A percentile compares a stretch with the other conserved stretches of the same genome.
Conservation (phyloP, 331 rosid species). For the Quercus tomentella region DNA sequence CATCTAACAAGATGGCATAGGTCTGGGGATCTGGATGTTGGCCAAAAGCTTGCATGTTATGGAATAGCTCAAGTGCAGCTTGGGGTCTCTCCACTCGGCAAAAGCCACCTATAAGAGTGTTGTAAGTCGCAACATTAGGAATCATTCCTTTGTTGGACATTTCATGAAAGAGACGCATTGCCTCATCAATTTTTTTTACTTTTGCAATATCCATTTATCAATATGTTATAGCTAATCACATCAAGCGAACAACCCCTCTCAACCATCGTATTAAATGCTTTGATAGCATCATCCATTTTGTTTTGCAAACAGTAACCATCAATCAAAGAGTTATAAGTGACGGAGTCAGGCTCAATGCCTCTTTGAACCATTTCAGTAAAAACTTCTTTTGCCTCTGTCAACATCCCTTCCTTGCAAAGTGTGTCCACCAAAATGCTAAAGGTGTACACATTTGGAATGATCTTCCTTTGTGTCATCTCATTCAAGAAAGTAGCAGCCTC, state of each 20-base stretch:
- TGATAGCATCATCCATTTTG: background rate
- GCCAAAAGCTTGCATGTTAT: background rate
- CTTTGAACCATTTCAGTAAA: background rate
- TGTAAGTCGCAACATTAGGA: background rate
- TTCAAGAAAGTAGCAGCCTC: background rate
- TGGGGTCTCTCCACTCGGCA: background rate
- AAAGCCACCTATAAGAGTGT: background rate
- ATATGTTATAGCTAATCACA: background rate
- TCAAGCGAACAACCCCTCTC: background rate
- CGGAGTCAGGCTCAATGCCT: background rate
- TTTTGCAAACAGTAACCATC: background rate
- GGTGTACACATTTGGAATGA: background rate
- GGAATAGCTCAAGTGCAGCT: background rate
- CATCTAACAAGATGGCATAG: background rate
- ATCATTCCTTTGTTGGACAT: background rate
- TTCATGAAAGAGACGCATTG: background rate
- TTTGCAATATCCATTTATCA: background rate
- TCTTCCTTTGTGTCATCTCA: background rate
- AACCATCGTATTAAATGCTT: background rate
- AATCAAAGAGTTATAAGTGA: background rate
- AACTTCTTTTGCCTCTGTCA: background rate
- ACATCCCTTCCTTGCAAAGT: background rate
- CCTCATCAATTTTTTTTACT: background rate
- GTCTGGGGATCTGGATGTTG: background rate
- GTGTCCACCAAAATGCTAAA: background rate